Conservation (phyloP, 345 rosid species). For the Boechera stricta region DNA sequence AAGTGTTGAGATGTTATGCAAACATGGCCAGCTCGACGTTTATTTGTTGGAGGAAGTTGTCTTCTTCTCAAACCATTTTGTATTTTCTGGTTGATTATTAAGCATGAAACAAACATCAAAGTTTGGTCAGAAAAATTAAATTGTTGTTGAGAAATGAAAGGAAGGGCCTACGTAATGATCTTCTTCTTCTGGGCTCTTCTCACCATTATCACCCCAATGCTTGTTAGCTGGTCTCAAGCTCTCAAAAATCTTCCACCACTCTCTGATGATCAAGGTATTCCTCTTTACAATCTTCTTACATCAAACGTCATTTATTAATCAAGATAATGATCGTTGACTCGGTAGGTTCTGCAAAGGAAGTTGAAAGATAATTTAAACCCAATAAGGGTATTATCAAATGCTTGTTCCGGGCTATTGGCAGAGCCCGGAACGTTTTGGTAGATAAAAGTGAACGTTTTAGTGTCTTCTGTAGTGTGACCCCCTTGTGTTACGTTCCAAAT, state of each 20-base stretch:
- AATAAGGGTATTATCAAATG: neutral
- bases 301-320: constrained; percentile 9
- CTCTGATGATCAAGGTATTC: constrained; percentile 31
- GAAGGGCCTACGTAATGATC: constrained; percentile 70
- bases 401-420: neutral
- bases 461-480: constrained; percentile 3
- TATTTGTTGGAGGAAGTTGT: constrained; percentile 41
- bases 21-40: constrained; percentile 50
- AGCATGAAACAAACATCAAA: constrained; percentile 37
- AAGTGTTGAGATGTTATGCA: constrained; percentile 49
- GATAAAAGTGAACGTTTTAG: neutral
- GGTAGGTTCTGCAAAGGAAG: neutral
- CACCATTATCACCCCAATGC: constrained; percentile 83
- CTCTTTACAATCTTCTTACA: neutral
- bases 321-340: neutral
- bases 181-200: constrained; percentile 96
- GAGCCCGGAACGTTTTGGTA: neutral
- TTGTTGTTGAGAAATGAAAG: constrained; percentile 57
- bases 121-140: neutral
- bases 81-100: constrained; percentile 34
- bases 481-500: neutral
- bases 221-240: constrained; percentile 76
- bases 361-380: neutral
- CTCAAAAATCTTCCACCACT: constrained; percentile 43
- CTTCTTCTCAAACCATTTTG: constrained; percentile 37